Base-by-base conservation (phyloP, 805 yeast species). In the Candida chauliodis region DNA sequence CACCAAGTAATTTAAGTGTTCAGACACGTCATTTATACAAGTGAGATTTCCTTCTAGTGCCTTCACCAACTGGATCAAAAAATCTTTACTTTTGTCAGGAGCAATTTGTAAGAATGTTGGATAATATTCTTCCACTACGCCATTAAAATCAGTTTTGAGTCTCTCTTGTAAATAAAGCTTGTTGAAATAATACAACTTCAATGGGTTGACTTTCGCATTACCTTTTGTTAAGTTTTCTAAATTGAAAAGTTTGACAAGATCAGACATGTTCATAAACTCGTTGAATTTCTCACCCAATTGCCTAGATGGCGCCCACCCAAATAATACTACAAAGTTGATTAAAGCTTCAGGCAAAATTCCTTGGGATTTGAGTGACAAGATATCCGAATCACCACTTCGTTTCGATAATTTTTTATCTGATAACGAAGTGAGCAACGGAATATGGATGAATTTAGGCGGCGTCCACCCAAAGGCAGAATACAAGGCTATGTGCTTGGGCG, bases 271-370 rank as follows among this genome's bases (percentile, higher is more conserved):
- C 61, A 75, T 72, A 6, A 78, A 62, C 51, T 82, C 91, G 36
- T 69, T 71, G 0, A 59, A 54, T 18, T 71, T 63, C 20, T 69
- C 66, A 2, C 81, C 77, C 2, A 53, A 54, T 5, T 63, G 63
- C 44, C 86, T 69, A 5, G 79, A 77, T 3, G 96, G 95, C 4
- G 96, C 75, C 99, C 99, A 93, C 1, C 99, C 99, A 58, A 88
- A 84, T 41, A 93, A 66, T 0, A 91, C 95, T 30, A 82, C 83
- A 57, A 88, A 93, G 51, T 93, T 93, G 5, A 86, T 66, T 27
- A 93, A 59, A 0, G 99, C 93, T 55, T 90, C 96, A 0, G 96
- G 95, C 4, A 88, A 60, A 11, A 85, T 71, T 0, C 95, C 95
- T 29, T 67, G 66, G 0, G 67, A 61, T 24, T 66, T 71, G 57